Base-by-base conservation (phyloP, 331 rosid species). In the Quercus tomentella region DNA sequence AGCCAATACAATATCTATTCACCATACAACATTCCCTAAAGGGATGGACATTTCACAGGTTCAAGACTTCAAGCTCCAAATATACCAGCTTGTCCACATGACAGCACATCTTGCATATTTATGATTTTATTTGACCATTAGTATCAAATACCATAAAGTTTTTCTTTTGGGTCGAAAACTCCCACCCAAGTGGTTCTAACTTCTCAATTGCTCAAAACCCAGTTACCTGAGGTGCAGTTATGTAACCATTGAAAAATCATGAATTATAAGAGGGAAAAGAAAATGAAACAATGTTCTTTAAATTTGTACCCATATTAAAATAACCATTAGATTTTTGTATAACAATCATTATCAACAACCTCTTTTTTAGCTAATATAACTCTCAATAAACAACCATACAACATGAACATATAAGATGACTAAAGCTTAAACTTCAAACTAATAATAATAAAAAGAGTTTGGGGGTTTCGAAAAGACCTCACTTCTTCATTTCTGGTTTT, bases 401-500 rank as follows among this genome's bases (percentile, higher is more conserved):
- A 49, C 1, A 49, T 10, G 54, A 49, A 49, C 54, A 3, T 49
- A 49, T 10, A 49, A 49, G 54, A 49, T 1, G 18, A 49, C 2
- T 12, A 49, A 49, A 49, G 18, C 54, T 4, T 3, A 49, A 49
- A 49, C 54, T 49, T 49, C 17, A 49, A 49, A 49, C 5, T 10
- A 12, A 49, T 49, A 49, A 49, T 2, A 41, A 41, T 2, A 41
- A 41, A 41, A 41, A 8, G 45, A 41, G 45, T 41, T 41, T 41
- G 12, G 8, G 33, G 18, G 5, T 15, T 26, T 28, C n/a, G 8
- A 5, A 17, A 31, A 30, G 71, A 66, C 49, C 77, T 73, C 74
- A 79, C 82, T 79, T 79, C 56, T 63, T 73, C 71, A 26, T 23
- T 30, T 73, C 74, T 22, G 75, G 41, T 35, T 69, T 54, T 68